These are phyloP conservation scores for Penicillium cinerascens DNA, from an alignment of 495 filamentous ascomycete species.

Conservation along the genomic window DNA sequence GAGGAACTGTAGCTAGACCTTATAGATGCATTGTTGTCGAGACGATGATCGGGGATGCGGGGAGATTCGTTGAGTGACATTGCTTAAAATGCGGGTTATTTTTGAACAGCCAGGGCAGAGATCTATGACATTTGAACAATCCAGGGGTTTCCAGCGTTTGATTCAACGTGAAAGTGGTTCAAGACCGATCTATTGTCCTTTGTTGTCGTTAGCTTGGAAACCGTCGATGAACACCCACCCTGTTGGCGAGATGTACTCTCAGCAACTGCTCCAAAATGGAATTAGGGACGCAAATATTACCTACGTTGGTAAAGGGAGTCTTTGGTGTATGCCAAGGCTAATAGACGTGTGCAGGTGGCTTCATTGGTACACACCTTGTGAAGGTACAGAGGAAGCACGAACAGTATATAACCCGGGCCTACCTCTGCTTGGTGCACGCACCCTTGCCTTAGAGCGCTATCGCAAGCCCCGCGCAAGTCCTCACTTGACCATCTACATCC, in stretches of 20 bases:
- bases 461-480: conserved; percentile 2
- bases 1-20: conserved; percentile 6
- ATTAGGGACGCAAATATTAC: background rate
- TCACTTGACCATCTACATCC: conserved; percentile 6
- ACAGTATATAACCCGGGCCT: background rate
- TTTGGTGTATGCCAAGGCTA: background rate
- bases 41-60: background rate
- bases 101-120: too few species aligned
- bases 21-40: conserved; percentile 13
- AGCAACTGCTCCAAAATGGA: background rate
- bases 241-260: background rate
- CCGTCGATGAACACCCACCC: background rate
- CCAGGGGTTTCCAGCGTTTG: too few species aligned
- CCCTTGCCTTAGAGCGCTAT: background rate
- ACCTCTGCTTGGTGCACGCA: too few species aligned
- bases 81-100: background rate
- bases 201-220: background rate
- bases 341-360: background rate
- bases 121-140: too few species aligned
- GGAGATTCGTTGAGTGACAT: background rate
- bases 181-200: background rate
- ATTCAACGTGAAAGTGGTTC: too few species aligned
- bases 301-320: background rate
- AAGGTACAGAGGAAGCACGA: background rate
- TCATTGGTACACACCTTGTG: background rate